Conservation (phyloP, 306 rosid species). For the Casuarina glauca region DNA sequence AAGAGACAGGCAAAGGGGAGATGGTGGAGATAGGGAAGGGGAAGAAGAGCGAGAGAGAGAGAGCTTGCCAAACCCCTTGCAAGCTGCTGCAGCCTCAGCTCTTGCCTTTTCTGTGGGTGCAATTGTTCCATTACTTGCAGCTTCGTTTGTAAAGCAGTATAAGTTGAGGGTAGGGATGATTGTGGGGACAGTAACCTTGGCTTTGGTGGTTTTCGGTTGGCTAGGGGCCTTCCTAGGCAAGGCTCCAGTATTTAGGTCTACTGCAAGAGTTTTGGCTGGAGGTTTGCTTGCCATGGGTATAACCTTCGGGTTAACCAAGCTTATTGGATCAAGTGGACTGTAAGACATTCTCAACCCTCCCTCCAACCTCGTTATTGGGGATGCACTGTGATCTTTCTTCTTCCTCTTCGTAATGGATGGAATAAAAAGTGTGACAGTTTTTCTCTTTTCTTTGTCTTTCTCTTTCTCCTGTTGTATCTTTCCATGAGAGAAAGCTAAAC, state of each 20-base stretch:
- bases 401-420: no score
- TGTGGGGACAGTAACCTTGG: slow-evolving; percentile 64
- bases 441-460: no score
- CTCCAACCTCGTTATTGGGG: no score
- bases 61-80: slow-evolving; percentile 74
- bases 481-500: no score
- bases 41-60: slow-evolving; percentile 37
- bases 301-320: slow-evolving; percentile 78
- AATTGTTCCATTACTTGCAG: slow-evolving; percentile 81
- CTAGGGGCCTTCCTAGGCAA: slow-evolving; percentile 71
- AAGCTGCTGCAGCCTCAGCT: slow-evolving; percentile 89
- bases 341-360: not conserved
- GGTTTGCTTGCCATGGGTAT: slow-evolving; percentile 94
- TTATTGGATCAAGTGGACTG: slow-evolving; percentile 74
- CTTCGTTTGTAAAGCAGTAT: slow-evolving; percentile 68
- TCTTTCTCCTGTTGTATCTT: no score
- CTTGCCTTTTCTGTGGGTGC: slow-evolving; percentile 84
- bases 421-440: no score
- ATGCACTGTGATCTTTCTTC: no score
- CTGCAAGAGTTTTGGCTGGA: slow-evolving; percentile 63
- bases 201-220: slow-evolving; percentile 76
- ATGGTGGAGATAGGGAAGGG: not conserved
- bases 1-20: slow-evolving; percentile 46
- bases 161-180: slow-evolving; percentile 59
- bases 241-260: slow-evolving; percentile 55